Percentiles rank a stretch among this genome's conserved stretches.
These are phyloP conservation scores for Fistulinella cinereoalba DNA, from an alignment of 1,284 basidiomycete genomes.

Conservation along the genomic window DNA sequence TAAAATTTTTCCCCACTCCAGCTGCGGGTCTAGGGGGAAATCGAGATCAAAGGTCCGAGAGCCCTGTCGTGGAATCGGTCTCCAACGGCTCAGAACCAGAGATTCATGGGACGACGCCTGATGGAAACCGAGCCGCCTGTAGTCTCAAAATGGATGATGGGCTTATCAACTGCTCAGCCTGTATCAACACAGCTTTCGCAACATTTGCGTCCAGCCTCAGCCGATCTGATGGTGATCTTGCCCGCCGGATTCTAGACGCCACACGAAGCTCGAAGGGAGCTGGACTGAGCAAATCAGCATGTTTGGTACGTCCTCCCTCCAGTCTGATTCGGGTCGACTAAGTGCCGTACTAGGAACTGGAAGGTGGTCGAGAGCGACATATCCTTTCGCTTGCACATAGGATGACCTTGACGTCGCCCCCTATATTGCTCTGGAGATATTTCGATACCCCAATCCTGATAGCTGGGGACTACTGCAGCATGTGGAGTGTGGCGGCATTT, in stretches of 20 bases:
- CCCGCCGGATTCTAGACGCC: slow-evolving; percentile 40
- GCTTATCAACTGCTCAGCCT: slow-evolving; percentile 56
- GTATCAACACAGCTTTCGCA: slow-evolving; percentile 47
- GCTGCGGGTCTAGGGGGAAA: slow-evolving; percentile 8
- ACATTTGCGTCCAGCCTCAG: slow-evolving; percentile 36
- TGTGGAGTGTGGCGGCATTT: slow-evolving; percentile 62
- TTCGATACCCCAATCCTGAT: slow-evolving; percentile 53
- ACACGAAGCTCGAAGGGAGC: slow-evolving; percentile 41
- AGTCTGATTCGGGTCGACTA: slow-evolving; percentile 2
- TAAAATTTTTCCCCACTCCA: slow-evolving; percentile 41
- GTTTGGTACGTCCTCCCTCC: slow-evolving; percentile 44
- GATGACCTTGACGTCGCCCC: slow-evolving; percentile 47
- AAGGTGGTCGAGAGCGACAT: slow-evolving; percentile 10
- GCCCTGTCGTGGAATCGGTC: slow-evolving; percentile 12
- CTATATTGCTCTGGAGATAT: slow-evolving; percentile 67
- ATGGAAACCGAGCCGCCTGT: slow-evolving; percentile 52
- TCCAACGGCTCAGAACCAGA: slow-evolving; percentile 3
- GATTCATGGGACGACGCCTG: slow-evolving; percentile 46
- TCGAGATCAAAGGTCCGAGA: slow-evolving; percentile 17
- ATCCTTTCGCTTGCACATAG: slow-evolving; percentile 37
- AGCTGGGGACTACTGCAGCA: slow-evolving; percentile 43
- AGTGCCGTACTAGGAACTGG: slow-evolving; percentile 16
- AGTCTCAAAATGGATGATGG: slow-evolving; percentile 38
- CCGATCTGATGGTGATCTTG: slow-evolving; percentile 36
- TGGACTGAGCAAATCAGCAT: slow-evolving; percentile 47